Conservation (phyloP, 495 filamentous ascomycete species). For the Penicillium angulare region DNA sequence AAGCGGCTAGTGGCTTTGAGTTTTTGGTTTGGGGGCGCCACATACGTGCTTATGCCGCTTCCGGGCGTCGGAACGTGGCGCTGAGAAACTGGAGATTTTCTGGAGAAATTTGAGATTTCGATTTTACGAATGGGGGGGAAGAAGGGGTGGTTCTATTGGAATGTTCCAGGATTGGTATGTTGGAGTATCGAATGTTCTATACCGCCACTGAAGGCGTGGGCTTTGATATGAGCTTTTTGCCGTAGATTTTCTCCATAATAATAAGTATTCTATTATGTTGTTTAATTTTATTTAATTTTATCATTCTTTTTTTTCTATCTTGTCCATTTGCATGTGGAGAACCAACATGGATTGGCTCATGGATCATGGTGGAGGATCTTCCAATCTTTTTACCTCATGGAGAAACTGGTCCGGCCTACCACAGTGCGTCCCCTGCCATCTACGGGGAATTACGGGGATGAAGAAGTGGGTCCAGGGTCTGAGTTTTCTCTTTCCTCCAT, state of each 20-base stretch:
- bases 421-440: conserved; percentile 5
- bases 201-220: too few species aligned
- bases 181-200: too few species aligned
- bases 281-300: neutral
- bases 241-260: neutral
- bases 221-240: too few species aligned
- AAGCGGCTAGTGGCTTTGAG: neutral
- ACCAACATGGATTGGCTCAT: neutral
- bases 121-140: too few species aligned
- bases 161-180: too few species aligned
- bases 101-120: neutral
- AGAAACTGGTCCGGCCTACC: neutral
- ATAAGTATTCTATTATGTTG: neutral
- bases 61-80: neutral
- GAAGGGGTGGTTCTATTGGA: too few species aligned
- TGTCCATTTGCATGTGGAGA: too few species aligned
- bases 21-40: neutral
- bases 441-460: conserved; percentile 22
- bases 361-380: neutral
- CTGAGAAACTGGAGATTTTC: neutral
- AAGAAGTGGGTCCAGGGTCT: conserved; percentile 11
- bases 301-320: neutral
- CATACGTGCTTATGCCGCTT: conserved; percentile 1
- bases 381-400: neutral
- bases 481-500: conserved; percentile 5